Evolutionary conservation across 805 yeast genomes (phyloP), one percentile per base, ranked within the genome.

Genomic region (Blastobotrys muscicola): DNA sequence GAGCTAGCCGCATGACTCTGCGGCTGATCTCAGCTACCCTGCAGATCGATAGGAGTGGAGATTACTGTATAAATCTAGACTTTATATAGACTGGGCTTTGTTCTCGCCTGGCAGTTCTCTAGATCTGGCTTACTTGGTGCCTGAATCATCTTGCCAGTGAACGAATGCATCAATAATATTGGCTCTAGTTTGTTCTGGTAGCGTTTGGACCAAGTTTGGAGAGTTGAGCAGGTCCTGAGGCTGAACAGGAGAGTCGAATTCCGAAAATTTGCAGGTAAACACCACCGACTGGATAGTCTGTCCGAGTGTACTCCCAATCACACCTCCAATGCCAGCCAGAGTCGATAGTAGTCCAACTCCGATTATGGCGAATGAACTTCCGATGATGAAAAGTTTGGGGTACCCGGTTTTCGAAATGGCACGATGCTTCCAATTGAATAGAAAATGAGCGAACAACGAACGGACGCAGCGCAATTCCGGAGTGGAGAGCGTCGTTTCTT

Each of bases 361-460:
- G 12, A 74, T 42, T 3, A 69, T 56, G 2, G 61, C 64, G 10
- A 69, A 29, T 1, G 59, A 39, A 9, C 65, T 64, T 9, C 70
- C 69, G 29, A 54, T 34, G 4, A 72, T 33, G 29, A 62, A 60
- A 1, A 72, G 72, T 50, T 74, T 75, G 42, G 72, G 62, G 29
- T 52, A 49, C 29, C 74, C 71, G 2, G 64, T 58, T 12, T 47
- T 54, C 1, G 75, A 58, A 20, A 75, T 68, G n/a, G 71, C 15
- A 75, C 67, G n/a, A 70, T 39, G 36, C 57, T 57, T 0, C 82
- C 82, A 0, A 70, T 60, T 10, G 60, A 34, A 8, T 79, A 70
- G 45, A 56, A 46, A 0, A 62, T 13, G 1, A 77, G 61, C 57
- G 55, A 9, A 72, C 45, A 5, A 75, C 72, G 49, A 69, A 54